Conservation (phyloP, 495 filamentous ascomycete species). For the Viridothelium virens region DNA sequence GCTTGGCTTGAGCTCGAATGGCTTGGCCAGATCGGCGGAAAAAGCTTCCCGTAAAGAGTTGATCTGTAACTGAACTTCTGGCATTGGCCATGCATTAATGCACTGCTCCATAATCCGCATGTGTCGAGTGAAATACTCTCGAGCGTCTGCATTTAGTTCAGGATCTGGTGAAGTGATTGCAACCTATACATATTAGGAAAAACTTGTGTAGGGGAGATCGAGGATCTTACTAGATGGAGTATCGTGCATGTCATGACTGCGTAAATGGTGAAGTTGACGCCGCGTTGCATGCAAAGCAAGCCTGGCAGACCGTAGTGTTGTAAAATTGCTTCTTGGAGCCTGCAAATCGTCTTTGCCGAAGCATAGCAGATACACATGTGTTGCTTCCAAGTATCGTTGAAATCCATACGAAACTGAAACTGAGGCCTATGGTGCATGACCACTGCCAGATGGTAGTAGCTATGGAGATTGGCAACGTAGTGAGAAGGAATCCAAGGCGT, state of each 20-base stretch:
- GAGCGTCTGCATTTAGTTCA: conserved; percentile 72
- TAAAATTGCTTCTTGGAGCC: conserved; percentile 81
- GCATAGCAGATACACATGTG: conserved; percentile 82
- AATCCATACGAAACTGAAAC: conserved; percentile 60
- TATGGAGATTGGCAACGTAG: conserved; percentile 87
- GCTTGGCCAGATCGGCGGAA: conserved; percentile 73
- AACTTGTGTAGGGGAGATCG: neutral
- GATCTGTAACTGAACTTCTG: conserved; percentile 85
- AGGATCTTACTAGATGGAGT: conserved; percentile 72
- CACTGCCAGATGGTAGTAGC: conserved; percentile 79
- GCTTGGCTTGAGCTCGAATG: conserved; percentile 79
- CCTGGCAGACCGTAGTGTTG: conserved; percentile 70
- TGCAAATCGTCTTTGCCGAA: conserved; percentile 80
- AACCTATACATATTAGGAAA: conserved; percentile 48
- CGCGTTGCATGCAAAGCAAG: conserved; percentile 85
- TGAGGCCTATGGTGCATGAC: conserved; percentile 89
- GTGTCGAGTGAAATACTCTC: conserved; percentile 86
- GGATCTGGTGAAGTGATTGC: conserved; percentile 92
- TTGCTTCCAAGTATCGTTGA: conserved; percentile 74
- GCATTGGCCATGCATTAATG: conserved; percentile 77
- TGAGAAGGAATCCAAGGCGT: conserved; percentile 73
- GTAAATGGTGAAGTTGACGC: conserved; percentile 94
- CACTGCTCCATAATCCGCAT: conserved; percentile 93
- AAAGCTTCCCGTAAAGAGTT: conserved; percentile 87
- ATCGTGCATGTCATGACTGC: conserved; percentile 86